phyloP scores from a whole-genome alignment of 2,329 filamentous ascomycete species.

The Cladobotryum protrusum region DNA sequence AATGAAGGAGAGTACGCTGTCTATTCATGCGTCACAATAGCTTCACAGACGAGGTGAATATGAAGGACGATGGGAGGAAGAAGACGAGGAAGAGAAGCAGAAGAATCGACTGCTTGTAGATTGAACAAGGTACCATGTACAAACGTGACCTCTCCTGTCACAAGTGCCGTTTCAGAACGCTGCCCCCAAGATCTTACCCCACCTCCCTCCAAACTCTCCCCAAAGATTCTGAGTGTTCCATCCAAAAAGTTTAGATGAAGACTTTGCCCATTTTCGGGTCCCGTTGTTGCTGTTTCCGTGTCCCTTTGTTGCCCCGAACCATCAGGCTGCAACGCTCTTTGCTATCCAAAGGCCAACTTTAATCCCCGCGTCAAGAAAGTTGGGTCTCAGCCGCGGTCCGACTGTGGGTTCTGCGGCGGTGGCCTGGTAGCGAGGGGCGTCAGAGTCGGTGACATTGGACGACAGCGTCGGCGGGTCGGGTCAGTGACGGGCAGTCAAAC shows the following conservation, averaged over 20 bases:
- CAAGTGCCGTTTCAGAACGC: too few species aligned
- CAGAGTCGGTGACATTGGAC: neutral
- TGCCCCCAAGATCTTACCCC: constrained; percentile 1
- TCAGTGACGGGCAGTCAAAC: neutral
- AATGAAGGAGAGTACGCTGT: too few species aligned
- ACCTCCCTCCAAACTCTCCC: neutral
- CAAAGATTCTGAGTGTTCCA: too few species aligned
- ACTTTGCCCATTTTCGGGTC: neutral
- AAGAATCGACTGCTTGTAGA: too few species aligned
- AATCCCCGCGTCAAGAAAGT: neutral
- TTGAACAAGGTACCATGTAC: too few species aligned
- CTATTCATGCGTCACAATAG: too few species aligned
- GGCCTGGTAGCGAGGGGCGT: neutral
- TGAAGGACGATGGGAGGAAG: too few species aligned
- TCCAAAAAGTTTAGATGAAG: neutral
- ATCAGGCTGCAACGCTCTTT: neutral
- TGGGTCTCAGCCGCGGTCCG: neutral
- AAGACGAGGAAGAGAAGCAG: too few species aligned
- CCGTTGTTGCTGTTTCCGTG: neutral
- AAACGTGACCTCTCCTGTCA: too few species aligned
- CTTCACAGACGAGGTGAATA: neutral
- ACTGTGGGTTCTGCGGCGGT: neutral
- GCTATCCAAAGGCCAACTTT: neutral
- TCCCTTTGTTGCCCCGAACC: neutral
- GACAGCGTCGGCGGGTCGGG: neutral